Base-by-base conservation (phyloP, 495 filamentous ascomycete genomes). In the Penicillium chermesinum region DNA sequence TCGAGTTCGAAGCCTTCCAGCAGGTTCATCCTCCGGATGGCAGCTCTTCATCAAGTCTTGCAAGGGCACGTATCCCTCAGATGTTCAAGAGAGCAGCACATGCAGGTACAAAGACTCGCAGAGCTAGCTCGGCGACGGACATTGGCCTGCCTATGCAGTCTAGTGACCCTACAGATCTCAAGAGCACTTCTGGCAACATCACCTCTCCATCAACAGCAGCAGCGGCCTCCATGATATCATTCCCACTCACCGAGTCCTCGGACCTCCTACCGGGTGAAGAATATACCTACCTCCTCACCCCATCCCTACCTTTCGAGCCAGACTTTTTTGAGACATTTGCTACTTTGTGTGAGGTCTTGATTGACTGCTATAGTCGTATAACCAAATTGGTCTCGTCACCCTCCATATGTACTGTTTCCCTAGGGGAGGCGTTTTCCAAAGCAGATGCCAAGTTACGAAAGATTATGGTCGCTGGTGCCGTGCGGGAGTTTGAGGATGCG, bases 251-350 rank as follows among this genome's bases (percentile, higher is more conserved):
- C 5, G 74, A 79, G 30, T 70, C 71, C n/a, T 75, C 78, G 1
- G 77, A 80, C 44, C 70, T 81, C 17, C 65, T 78, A 16, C 67
- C 78, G 5, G 72, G 87, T 13, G 91, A 96, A 64, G 86, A 90
- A 57, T 99, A 96, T 53, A 81, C 82, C 0, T 84, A 91, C 64
- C 81, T 99, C 5, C 72, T 93, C 1, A 97, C 90, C 3, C 94
- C 94, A 0, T 84, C 83, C n/a, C 71, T 97, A 41, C 93, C 93
- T 0, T 99, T 99, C 59, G 93, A 97, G 41, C 91, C 91, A 8
- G 93, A 99, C 66, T 99, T 95, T 60, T 94, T 89, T 64, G 89
- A 95, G 69, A 94, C 89, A 0, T 97, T 97, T 66, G 86, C 90
- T n/a, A 96, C 93, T 7, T 73, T 99, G 18, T 97, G 93, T 68